Evolutionary conservation across 345 rosid species (phyloP).

Genomic region (Lepidium africanum): DNA sequence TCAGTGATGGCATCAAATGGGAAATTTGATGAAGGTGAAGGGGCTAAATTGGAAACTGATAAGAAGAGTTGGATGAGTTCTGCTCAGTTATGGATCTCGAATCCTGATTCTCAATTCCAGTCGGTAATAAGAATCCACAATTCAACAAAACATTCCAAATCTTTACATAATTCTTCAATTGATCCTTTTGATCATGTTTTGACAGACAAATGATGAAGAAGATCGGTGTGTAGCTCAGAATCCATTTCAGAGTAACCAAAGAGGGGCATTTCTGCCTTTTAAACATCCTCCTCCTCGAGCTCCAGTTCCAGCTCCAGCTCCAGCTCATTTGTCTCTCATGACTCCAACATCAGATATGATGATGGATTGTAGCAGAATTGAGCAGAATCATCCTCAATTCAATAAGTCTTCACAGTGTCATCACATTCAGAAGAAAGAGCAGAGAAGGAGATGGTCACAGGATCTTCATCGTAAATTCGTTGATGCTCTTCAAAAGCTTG

Average conservation of each 20-base stretch:
- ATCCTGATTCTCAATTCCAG: slow-evolving; percentile 33
- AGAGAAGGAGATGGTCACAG: slow-evolving; percentile 74
- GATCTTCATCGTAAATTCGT: slow-evolving; percentile 68
- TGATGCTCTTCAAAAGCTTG: slow-evolving; percentile 62
- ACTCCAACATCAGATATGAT: slow-evolving; percentile 19
- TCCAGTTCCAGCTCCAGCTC: not conserved
- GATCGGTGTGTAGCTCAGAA: slow-evolving; percentile 33
- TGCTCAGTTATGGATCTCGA: slow-evolving; percentile 54
- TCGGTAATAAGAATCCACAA: slow-evolving; percentile 25
- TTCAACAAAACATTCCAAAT: not conserved
- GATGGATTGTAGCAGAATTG: slow-evolving; percentile 19
- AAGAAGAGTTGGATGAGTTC: slow-evolving; percentile 64
- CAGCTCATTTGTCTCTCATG: slow-evolving; percentile 34
- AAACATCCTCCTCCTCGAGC: slow-evolving; percentile 25
- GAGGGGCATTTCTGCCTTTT: slow-evolving; percentile 40
- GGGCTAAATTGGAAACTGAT: slow-evolving; percentile 27
- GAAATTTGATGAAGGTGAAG: slow-evolving; percentile 25
- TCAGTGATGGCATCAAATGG: slow-evolving; percentile 26
- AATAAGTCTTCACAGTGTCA: slow-evolving; percentile 6
- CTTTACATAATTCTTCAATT: not conserved
- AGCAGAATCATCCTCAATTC: slow-evolving; percentile 15
- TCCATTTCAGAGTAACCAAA: slow-evolving; percentile 30
- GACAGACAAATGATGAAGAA: slow-evolving; percentile 40
- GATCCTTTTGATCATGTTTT: slow-evolving; percentile 9
- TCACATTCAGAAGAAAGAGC: slow-evolving; percentile 49